Conservation (phyloP, 1,284 basidiomycete genomes). For the Ceratobasidium sp. region DNA sequence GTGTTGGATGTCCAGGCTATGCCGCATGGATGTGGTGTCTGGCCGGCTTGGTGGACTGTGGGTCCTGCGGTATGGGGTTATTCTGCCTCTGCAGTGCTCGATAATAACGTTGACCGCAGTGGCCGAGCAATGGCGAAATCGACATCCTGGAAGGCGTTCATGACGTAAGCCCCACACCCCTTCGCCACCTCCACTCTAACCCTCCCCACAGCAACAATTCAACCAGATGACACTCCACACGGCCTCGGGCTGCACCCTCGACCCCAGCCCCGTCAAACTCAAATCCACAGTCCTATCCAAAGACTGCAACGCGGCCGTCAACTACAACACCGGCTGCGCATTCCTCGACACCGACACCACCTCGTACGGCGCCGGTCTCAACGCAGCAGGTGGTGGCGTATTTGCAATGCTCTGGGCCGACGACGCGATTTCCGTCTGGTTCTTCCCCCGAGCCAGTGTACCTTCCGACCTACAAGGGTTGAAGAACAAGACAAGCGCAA, state of each 20-base stretch:
- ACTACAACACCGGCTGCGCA: slow-evolving; percentile 75
- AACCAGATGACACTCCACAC: slow-evolving; percentile 83
- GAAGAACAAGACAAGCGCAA: background rate
- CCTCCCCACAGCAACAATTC: slow-evolving; percentile 2
- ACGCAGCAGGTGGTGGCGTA: slow-evolving; percentile 79
- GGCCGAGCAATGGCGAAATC: slow-evolving; percentile 80
- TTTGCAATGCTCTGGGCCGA: slow-evolving; percentile 81
- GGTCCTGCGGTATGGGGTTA: slow-evolving; percentile 57
- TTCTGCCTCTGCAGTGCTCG: background rate
- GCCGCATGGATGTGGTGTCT: slow-evolving; percentile 83
- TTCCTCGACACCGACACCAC: slow-evolving; percentile 65
- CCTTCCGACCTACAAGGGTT: slow-evolving; percentile 65
- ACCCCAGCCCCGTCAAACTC: slow-evolving; percentile 53
- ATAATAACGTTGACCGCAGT: slow-evolving; percentile 56
- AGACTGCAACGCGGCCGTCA: slow-evolving; percentile 63
- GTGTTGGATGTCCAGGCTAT: slow-evolving; percentile 81
- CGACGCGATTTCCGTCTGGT: slow-evolving; percentile 81
- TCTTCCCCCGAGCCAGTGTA: slow-evolving; percentile 74
- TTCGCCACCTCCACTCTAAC: slow-evolving; percentile 11
- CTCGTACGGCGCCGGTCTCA: slow-evolving; percentile 80
- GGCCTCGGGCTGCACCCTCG: slow-evolving; percentile 67
- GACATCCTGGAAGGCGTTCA: slow-evolving; percentile 82
- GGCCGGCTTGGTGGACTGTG: slow-evolving; percentile 77
- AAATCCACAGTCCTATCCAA: slow-evolving; percentile 52
- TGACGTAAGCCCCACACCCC: slow-evolving; percentile 51